Base-by-base conservation (phyloP, 495 filamentous ascomycete species). In the Massariosphaeria phaeospora region DNA sequence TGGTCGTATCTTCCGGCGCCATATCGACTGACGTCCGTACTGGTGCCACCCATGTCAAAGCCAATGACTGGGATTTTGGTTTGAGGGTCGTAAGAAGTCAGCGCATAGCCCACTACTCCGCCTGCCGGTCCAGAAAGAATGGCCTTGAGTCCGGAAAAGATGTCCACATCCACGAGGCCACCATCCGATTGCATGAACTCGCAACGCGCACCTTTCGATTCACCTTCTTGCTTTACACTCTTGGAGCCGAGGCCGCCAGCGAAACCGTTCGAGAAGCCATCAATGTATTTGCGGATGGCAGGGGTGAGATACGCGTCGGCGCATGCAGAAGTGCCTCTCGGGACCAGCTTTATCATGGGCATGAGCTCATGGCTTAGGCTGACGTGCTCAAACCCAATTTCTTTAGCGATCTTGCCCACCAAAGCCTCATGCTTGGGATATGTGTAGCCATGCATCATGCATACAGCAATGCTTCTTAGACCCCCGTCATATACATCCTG, bases 251-350 rank as follows among this genome's bases (percentile, higher is more conserved):
- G 67, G 0, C 84, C 85, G 13, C 86, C 84, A 25, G 75, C 75
- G 61, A 91, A 90, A 0, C 85, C 85, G 40, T 75, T 76, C 45
- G 86, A 82, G 59, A 98, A 97, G 2, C 91, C 91, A 25, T 82
- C 76, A 61, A 97, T 94, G 67, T 98, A 98, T 67, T 91, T 89
- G 67, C 89, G 89, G 64, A 98, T 97, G 9, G 90, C 87, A 0
- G 93, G 93, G 1, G 93, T 97, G 4, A 98, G 78, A 66, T 98
- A 98, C 3, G 93, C 93, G 73, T 98, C 93, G 5, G 91, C 93
- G 24, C 89, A 94, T 9, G 93, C 88, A 13, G 88, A 95, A 9
- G 91, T 96, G 11, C 89, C 91, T 48, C 93, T 75, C 23, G 91
- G 85, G 0, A 90, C 84, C 7, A 90, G 71, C 67, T 90, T 91